Evolutionary conservation across 345 rosid genomes (phyloP).

Genomic region (Hirschfeldia incana): DNA sequence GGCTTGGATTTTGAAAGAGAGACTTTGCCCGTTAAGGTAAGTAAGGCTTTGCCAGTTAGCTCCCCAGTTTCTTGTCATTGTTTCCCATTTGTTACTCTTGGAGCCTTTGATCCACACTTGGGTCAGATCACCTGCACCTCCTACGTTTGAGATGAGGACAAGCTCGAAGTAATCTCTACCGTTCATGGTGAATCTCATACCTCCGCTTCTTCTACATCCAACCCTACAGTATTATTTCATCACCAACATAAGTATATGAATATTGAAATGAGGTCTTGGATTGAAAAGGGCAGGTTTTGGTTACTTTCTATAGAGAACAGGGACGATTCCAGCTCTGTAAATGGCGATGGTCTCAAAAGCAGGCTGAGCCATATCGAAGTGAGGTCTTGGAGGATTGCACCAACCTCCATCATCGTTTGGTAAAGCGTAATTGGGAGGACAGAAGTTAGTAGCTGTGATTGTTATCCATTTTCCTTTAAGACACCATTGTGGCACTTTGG

Average conservation of each 20-base stretch:
- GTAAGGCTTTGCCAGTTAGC: background rate
- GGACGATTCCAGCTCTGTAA: background rate
- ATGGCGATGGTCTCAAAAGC: background rate
- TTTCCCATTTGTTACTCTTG: background rate
- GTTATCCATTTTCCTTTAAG: background rate
- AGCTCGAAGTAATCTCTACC: background rate
- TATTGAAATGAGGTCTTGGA: background rate
- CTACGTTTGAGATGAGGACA: background rate
- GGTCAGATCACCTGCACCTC: background rate
- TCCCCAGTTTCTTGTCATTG: background rate
- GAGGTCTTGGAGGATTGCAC: background rate
- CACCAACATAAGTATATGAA: background rate
- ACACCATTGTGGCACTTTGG: constrained; percentile 2
- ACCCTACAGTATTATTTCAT: background rate
- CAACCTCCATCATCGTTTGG: constrained; percentile 1
- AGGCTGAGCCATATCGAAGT: background rate
- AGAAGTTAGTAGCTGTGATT: background rate
- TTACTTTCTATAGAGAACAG: background rate
- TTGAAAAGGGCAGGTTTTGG: background rate
- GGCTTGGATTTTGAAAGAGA: background rate
- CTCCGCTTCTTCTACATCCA: background rate
- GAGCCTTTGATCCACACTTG: background rate
- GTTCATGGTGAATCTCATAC: background rate
- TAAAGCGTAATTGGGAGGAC: background rate
- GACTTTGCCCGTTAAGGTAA: background rate